Base-by-base conservation (phyloP, 2,329 filamentous ascomycete species). In the Aspergillus novofumigatus region DNA sequence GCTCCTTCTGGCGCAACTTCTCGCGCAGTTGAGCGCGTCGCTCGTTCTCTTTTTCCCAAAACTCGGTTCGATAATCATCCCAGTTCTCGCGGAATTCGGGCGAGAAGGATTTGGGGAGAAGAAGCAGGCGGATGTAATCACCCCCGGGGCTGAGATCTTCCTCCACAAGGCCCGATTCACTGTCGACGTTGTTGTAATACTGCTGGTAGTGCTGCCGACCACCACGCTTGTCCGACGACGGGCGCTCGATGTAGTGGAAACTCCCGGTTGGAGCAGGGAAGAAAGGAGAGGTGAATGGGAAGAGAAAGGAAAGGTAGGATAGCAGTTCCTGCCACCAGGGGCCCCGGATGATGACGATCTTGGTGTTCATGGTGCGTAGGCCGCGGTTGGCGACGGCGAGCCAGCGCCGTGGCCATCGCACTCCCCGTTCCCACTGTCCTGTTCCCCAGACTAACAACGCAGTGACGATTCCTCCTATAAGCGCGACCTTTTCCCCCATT, bases 21-120 rank as follows among this genome's bases (percentile, higher is more conserved):
- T 81, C 77, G 23, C 91, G 83, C 25, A 97, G 78, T 56, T 89
- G 77, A 2, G 88, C 84, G 11, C 94, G 86, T 2, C 93, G 87
- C 72, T 96, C 91, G 69, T 99, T 99, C 73, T 99, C 94, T 59
- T 87, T 87, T 66, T 97, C 93, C 94, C 94, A 99, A 75, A 97
- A 99, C 59, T 97, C 92, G 35, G 88, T 87, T 53, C 94, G 84
- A 75, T 95, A 99, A 17, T 93, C 81, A 69, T 99, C 94, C 94
- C 94, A 99, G 63, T 96, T 96, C 72, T 97, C 92, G 21, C 94
- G 84, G 69, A 99, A 99, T 49, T 91, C 91, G 0, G 94, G 88
- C 5, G 91, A 95, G 69, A 99, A 99, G 0, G 92, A 92, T 71
- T 99, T 99, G 1, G 94, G 91, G 10, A 97, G 83, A 7, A 99